These are phyloP conservation scores for Osmanthus fragrans DNA, from an alignment of 257 asterid species.

Conservation along the genomic window DNA sequence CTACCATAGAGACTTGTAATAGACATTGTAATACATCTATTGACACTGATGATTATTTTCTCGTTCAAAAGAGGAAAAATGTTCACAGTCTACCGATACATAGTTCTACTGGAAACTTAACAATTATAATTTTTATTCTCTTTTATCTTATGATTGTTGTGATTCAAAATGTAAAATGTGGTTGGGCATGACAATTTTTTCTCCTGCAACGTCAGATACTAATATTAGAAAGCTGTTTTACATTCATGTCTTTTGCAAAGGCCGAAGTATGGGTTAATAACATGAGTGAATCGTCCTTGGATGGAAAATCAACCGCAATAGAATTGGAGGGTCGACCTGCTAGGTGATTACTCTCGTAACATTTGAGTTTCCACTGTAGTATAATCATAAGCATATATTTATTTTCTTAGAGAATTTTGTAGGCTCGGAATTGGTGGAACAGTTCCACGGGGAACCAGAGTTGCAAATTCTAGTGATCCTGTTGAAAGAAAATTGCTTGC, in stretches of 20 bases:
- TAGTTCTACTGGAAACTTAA: neutral
- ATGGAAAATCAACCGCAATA: conserved; percentile 34
- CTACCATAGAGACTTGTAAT: neutral
- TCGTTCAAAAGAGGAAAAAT: neutral
- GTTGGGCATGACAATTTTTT: neutral
- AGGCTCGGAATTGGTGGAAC: conserved; percentile 94
- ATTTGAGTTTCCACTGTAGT: conserved; percentile 11
- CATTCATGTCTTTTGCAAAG: conserved; percentile 39
- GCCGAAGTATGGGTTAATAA: conserved; percentile 81
- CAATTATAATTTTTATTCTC: neutral
- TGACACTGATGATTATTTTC: neutral
- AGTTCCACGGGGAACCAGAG: conserved; percentile 56
- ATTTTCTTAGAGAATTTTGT: conserved; percentile 19
- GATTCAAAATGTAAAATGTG: neutral
- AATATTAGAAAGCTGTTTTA: neutral
- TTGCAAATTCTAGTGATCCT: conserved; percentile 47
- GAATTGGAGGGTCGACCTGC: conserved; percentile 72
- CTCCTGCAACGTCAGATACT: neutral
- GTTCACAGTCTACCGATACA: neutral
- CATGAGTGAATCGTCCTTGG: conserved; percentile 49
- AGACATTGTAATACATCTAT: neutral
- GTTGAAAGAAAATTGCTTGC: conserved; percentile 63
- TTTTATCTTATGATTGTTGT: neutral
- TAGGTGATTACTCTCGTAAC: conserved; percentile 45
- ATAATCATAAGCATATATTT: conserved; percentile 9